Conservation (phyloP, 108 stramenopile genomes). For the Cylindrotheca fusiformis region DNA sequence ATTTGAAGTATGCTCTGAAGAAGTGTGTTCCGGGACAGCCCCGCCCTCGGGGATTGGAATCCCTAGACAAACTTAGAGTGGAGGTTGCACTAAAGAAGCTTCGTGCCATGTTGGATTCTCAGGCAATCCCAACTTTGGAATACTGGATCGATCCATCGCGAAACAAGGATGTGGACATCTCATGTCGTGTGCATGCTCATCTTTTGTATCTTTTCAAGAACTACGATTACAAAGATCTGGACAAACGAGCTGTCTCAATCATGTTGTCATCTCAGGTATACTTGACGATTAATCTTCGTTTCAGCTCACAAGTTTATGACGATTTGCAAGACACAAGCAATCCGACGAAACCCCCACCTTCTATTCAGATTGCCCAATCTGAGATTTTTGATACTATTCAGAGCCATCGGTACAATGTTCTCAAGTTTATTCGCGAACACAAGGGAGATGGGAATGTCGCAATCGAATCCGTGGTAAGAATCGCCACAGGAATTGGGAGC, state of each 20-base stretch:
- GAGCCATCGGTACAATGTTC: conserved; percentile 86
- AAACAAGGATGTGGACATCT: conserved; percentile 75
- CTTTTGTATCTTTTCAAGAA: conserved; percentile 97
- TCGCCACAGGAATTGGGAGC: conserved; percentile 93
- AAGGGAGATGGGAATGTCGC: conserved; percentile 84
- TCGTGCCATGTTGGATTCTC: conserved; percentile 73
- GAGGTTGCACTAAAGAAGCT: conserved; percentile 75
- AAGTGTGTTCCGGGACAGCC: conserved; percentile 79
- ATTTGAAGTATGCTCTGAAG: conserved; percentile 84
- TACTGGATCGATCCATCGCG: conserved; percentile 94
- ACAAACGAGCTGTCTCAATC: conserved; percentile 89
- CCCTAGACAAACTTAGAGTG: conserved; percentile 76
- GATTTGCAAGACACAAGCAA: conserved; percentile 88
- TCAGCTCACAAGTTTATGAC: conserved; percentile 86
- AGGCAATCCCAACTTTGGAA: conserved; percentile 92
- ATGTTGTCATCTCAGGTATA: conserved; percentile 95
- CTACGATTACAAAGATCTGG: conserved; percentile 88
- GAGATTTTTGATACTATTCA: conserved; percentile 95
- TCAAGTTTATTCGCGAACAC: conserved; percentile 89
- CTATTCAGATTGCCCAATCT: conserved; percentile 92
- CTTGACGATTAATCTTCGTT: conserved; percentile 96
- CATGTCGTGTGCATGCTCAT: conserved; percentile 95
- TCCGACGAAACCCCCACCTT: conserved; percentile 85
- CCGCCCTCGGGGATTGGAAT: conserved; percentile 80
- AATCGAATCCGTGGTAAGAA: conserved; percentile 93